Percentiles rank a stretch among this genome's conserved stretches.
These are phyloP conservation scores for Curvularia lunata DNA, from an alignment of 2,329 filamentous ascomycete species.

Conservation along the genomic window DNA sequence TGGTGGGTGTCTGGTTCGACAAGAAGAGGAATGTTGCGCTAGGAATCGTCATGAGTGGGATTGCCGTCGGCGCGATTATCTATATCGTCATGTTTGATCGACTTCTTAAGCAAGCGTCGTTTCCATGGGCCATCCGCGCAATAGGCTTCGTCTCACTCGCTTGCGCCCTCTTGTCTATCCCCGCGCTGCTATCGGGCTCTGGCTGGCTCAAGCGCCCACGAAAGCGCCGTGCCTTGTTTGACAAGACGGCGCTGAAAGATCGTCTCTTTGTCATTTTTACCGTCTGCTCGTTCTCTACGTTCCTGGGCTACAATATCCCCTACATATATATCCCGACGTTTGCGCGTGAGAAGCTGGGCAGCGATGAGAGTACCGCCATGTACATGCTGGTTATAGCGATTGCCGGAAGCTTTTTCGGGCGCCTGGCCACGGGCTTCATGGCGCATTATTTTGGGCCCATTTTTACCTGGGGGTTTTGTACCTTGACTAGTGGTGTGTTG, in stretches of 20 bases:
- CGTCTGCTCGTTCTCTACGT: slow-evolving; percentile 41
- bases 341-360: slow-evolving; percentile 39
- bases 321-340: slow-evolving; percentile 50
- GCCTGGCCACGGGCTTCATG: slow-evolving; percentile 36
- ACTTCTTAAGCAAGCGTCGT: slow-evolving; percentile 35
- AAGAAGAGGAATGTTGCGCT: slow-evolving; percentile 43
- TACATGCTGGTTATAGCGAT: slow-evolving; percentile 45
- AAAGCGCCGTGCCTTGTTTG: slow-evolving; percentile 43
- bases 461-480: slow-evolving; percentile 44
- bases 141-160: slow-evolving; percentile 46
- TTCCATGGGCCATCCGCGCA: slow-evolving; percentile 46
- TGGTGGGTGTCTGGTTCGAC: slow-evolving; percentile 48
- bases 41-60: slow-evolving; percentile 48
- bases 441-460: slow-evolving; percentile 45
- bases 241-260: slow-evolving; percentile 43
- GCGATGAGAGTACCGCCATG: slow-evolving; percentile 37
- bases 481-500: slow-evolving; percentile 37
- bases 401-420: slow-evolving; percentile 46
- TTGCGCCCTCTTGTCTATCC: slow-evolving; percentile 41
- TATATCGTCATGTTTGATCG: slow-evolving; percentile 49
- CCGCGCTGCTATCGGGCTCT: slow-evolving; percentile 44
- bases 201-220: slow-evolving; percentile 34
- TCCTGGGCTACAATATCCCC: slow-evolving; percentile 48
- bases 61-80: slow-evolving; percentile 47
- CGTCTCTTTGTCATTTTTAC: slow-evolving; percentile 47